Base-by-base conservation (phyloP, 2,329 filamentous ascomycete species). In the Blastomyces silverae region DNA sequence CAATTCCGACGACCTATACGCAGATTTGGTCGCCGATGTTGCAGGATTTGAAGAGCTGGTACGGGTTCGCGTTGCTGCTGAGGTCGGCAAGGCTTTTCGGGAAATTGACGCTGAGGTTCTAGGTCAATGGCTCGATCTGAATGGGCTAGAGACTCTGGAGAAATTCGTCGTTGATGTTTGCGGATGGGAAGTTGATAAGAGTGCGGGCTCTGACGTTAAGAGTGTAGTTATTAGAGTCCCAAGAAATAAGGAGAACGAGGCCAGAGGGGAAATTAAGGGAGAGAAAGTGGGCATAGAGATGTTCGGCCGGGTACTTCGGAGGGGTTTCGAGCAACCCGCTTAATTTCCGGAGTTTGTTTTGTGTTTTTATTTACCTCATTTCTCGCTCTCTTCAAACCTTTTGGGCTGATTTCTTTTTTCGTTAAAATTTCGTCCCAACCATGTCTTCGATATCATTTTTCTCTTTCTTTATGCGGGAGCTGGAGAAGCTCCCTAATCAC, bases 161-260 rank as follows among this genome's bases (percentile, higher is more conserved):
- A 91, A 91, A 79, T 96, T 96, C 71, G 86, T 94, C 70, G 84
- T 85, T 65, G 90, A 93, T 76, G 89, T 93, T 13, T 94, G 89
- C 74, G 91, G 89, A 69, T 99, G 93, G 92, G 85, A 85, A 72
- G 83, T 97, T 53, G 89, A 91, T 67, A 86, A 82, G 63, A 82
- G 82, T 39, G 75, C 76, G 15, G 69, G 67, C 8, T 65, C 68
- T 46, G 71, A 69, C 61, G 67, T 69, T 28, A 66, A 66, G 46
- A 73, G 69, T 52, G 67, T 69, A n/a, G 74, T 80, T 55, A 87
- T 97, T 68, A 85, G 86, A 77, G 85, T 99, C 64, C 94, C 94
- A 64, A 82, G 88, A 73, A 99, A 99, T 82, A 90, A 94, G 75
- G 94, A 99, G 80, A 97, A 97, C 77, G 93, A 97, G 85, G 94